These are phyloP conservation scores for Xylariomycetidae sp. DNA, from an alignment of 2,329 filamentous ascomycete species.

Conservation along the genomic window DNA sequence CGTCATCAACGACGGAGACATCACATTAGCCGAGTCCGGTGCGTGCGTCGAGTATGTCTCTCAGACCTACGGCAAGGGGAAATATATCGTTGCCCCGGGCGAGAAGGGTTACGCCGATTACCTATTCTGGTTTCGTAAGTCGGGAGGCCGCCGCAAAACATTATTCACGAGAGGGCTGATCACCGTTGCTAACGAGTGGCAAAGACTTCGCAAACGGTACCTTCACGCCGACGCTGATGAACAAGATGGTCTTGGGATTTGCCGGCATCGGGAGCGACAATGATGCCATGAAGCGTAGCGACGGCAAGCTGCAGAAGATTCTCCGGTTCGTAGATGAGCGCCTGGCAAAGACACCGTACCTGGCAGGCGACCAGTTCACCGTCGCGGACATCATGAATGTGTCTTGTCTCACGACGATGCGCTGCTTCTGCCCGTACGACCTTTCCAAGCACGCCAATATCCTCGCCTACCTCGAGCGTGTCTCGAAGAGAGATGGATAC, in stretches of 20 bases:
- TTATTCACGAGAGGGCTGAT: no score
- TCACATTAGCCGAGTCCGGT: constrained; percentile 54
- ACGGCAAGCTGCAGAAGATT: constrained; percentile 29
- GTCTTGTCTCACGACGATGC: constrained; percentile 57
- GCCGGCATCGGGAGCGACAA: constrained; percentile 28
- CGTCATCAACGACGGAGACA: constrained; percentile 50
- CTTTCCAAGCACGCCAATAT: constrained; percentile 38
- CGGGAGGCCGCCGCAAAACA: no score
- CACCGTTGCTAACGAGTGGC: no score
- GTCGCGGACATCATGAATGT: constrained; percentile 63
- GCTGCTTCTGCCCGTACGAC: constrained; percentile 43
- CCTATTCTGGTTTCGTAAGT: constrained; percentile 56
- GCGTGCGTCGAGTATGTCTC: constrained; percentile 61
- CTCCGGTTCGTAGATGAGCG: constrained; percentile 45
- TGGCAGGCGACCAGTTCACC: constrained; percentile 59
- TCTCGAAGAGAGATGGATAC: constrained; percentile 42
- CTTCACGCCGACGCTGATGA: constrained; percentile 34
- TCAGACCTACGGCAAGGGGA: constrained; percentile 45
- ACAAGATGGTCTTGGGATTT: constrained; percentile 31
- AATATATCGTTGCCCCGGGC: constrained; percentile 39
- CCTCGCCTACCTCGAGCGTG: constrained; percentile 39
- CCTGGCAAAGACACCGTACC: constrained; percentile 43
- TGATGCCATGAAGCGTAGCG: constrained; percentile 22
- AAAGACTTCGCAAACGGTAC: constrained; percentile 50
- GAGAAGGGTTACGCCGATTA: constrained; percentile 53